Evolutionary conservation across 768 basidiomycete genomes (phyloP), one percentile per base, ranked within the genome.

Genomic region (Auricularia sp.): DNA sequence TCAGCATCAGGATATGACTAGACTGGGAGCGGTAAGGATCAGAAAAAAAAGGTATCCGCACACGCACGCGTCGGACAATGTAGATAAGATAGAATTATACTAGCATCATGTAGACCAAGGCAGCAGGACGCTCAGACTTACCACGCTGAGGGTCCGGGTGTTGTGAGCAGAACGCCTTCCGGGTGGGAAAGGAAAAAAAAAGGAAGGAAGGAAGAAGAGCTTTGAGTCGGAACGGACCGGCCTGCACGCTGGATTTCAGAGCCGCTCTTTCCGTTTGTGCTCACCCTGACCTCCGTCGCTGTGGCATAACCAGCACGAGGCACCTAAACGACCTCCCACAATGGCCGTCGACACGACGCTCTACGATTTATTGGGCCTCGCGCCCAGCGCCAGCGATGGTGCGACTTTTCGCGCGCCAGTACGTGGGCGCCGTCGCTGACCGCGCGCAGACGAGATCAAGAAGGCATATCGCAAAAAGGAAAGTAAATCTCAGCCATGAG

Each of bases 391-490:
- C 47, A 83, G 80, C 37, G 87, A 89, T 80, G 87, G 92, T 91
- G 73, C 61, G 77, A 42, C 8, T 42, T 42, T 42, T 42, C 39
- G 39, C 39, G 7, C 8, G 39, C 39, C 7, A 14, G 39, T 3
- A 42, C 39, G 4, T 14, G 33, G 34, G 59, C 61, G 35, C 65
- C 75, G 65, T 75, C 61, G 61, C 56, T 10, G 70, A 54, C 36
- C 63, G 66, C 64, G 18, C 61, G 44, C 68, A 89, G 91, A 81
- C 68, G 92, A 98, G 68, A 92, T 98, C 70, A 95, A 94, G 77
- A 92, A 90, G 72, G 94, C 94, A 16, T 98, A 98, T 73, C 88
- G 89, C 73, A 90, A 85, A 78, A 95, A 94, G 86, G 93, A 92
- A 64, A 63, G 77, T 69, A 7, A 14, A n/a, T 68, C 64, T 62